Evolutionary conservation across 495 filamentous ascomycete genomes (phyloP).

Genomic region (Massariosphaeria phaeospora): DNA sequence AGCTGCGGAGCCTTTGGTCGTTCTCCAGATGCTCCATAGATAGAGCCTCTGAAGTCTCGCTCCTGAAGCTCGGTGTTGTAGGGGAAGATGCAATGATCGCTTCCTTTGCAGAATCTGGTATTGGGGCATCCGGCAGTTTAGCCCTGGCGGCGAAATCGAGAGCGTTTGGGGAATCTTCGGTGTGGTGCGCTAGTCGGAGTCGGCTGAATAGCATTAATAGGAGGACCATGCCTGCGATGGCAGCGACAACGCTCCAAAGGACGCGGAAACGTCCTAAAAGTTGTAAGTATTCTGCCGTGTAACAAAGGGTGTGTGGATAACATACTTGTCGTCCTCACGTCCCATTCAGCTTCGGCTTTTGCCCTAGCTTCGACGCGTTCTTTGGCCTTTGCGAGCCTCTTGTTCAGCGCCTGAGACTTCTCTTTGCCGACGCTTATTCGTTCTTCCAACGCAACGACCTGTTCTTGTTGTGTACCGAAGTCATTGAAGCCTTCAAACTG

Average conservation of each 20-base stretch:
- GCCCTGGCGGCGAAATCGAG: background rate
- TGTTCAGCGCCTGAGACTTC: constrained; percentile 59
- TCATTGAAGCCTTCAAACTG: constrained; percentile 61
- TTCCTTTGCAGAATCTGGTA: constrained; percentile 27
- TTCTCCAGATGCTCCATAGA: background rate
- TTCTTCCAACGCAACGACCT: constrained; percentile 59
- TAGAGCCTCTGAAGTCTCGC: background rate
- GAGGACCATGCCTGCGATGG: constrained; percentile 8
- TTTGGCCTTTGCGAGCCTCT: constrained; percentile 60
- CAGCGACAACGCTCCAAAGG: constrained; percentile 28
- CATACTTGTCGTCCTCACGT: constrained; percentile 54
- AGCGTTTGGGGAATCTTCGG: background rate
- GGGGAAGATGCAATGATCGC: constrained; percentile 9
- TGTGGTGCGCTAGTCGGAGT: constrained; percentile 4
- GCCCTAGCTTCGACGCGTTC: constrained; percentile 67
- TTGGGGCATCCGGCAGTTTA: constrained; percentile 15
- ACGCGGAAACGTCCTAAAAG: constrained; percentile 26
- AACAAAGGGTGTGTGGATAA: background rate
- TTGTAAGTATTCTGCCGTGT: background rate
- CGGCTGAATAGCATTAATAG: constrained; percentile 19
- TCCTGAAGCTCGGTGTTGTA: background rate
- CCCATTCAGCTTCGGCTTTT: constrained; percentile 65
- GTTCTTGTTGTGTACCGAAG: constrained; percentile 65
- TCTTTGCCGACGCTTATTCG: constrained; percentile 60
- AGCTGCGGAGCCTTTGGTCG: constrained; percentile 19